Conservation (phyloP, 768 basidiomycete species). For the Pleurotus platypus region DNA sequence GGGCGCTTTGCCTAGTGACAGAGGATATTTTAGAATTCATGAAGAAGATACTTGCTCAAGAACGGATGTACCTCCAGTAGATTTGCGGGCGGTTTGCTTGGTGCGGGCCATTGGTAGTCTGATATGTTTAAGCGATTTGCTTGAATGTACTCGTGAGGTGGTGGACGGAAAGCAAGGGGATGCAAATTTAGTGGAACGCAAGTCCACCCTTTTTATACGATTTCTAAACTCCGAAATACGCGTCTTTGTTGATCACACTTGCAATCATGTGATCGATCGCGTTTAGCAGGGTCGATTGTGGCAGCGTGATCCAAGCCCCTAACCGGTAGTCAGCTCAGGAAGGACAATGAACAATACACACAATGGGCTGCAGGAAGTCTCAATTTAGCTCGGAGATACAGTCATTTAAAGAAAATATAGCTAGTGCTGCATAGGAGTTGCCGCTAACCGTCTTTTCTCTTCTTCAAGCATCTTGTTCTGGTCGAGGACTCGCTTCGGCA, state of each 20-base stretch:
- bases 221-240: constrained; percentile 2
- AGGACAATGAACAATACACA: too few relatives aligned
- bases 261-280: background rate
- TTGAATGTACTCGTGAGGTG: constrained; percentile 14
- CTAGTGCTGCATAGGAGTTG: background rate
- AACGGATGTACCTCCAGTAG: constrained; percentile 54
- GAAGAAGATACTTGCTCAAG: background rate
- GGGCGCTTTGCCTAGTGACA: constrained; percentile 47
- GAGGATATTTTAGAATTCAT: background rate
- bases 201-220: constrained; percentile 10
- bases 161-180: constrained; percentile 21
- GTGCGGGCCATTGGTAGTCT: constrained; percentile 59
- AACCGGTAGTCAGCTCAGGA: too few relatives aligned
- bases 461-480: constrained; percentile 48
- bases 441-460: constrained; percentile 38
- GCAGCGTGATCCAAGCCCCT: too few relatives aligned
- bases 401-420: too few relatives aligned
- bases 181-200: constrained; percentile 18
- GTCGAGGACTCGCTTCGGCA: constrained; percentile 39
- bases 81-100: constrained; percentile 76
- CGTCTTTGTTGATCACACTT: constrained; percentile 2
- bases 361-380: too few relatives aligned
- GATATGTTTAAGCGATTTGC: background rate
- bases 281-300: too few relatives aligned
- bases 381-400: too few relatives aligned